A percentile compares a stretch with the other conserved stretches of the same genome.
Conservation (phyloP, 2,329 filamentous ascomycete species). For the Colletotrichum abscissum region DNA sequence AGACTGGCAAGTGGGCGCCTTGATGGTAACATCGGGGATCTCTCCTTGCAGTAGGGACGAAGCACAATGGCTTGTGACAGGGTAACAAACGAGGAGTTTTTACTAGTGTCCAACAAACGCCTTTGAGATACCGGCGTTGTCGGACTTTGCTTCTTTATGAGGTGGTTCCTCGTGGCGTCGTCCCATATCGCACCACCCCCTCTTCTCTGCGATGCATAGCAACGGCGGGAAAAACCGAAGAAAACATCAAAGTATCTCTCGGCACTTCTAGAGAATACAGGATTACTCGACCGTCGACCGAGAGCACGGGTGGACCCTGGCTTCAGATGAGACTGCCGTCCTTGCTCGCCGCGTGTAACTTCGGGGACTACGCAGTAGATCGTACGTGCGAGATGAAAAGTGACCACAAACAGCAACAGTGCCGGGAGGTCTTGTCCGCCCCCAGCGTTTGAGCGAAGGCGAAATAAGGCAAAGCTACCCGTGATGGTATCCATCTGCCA, state of each 20-base stretch:
- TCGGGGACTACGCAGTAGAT: background rate
- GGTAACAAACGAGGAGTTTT: background rate
- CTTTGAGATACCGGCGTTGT: background rate
- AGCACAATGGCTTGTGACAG: background rate
- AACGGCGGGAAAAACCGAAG: background rate
- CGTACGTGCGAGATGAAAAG: background rate
- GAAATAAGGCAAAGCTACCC: background rate
- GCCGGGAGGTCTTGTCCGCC: background rate
- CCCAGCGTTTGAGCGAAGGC: background rate
- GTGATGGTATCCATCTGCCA: background rate
- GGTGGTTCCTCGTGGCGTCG: background rate
- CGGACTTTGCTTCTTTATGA: background rate
- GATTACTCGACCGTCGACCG: background rate
- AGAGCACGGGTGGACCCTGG: background rate
- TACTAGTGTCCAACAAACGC: background rate
- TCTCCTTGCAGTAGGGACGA: too few relatives aligned
- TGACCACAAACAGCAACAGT: background rate
- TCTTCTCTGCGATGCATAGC: background rate
- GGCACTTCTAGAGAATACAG: background rate
- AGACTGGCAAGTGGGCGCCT: background rate
- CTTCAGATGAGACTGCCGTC: background rate
- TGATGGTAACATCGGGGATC: background rate
- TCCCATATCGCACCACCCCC: background rate
- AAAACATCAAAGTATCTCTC: background rate
- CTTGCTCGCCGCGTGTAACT: background rate